phyloP scores from a whole-genome alignment of 73 alveolate genomes.

The Symbiodinium pilosum region DNA sequence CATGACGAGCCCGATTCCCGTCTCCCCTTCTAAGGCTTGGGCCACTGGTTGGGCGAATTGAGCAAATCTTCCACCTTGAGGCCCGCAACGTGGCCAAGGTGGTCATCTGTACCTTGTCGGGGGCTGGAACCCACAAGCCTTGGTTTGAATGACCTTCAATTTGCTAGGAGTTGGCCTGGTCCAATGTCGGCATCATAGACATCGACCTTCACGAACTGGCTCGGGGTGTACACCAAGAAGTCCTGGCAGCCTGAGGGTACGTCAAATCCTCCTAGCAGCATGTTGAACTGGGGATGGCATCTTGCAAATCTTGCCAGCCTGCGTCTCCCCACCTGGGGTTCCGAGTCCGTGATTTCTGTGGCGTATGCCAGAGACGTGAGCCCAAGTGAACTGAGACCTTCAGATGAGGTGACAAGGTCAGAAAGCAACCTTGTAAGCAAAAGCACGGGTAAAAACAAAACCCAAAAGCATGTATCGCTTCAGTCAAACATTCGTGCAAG shows the following conservation, averaged over 20 bases:
- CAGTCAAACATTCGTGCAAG: not conserved
- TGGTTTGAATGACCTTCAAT: too few species aligned
- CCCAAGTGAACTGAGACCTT: conserved; percentile 87
- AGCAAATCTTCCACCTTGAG: conserved; percentile 34
- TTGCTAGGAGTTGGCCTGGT: conserved; percentile 50
- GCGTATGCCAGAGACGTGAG: conserved; percentile 72
- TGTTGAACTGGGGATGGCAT: not conserved
- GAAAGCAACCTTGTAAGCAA: too few species aligned
- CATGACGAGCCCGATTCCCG: not conserved
- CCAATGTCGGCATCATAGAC: conserved; percentile 74
- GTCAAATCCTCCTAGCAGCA: not conserved
- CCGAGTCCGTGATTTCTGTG: conserved; percentile 60
- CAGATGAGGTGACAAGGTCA: not conserved
- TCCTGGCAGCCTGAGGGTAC: conserved; percentile 35
- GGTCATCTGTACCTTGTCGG: conserved; percentile 66
- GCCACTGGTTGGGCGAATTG: conserved; percentile 52
- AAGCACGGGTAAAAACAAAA: too few species aligned
- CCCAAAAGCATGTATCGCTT: not conserved
- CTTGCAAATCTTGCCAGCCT: not conserved
- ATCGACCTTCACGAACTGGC: conserved; percentile 90
- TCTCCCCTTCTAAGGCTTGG: not conserved
- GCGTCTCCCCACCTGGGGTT: conserved; percentile 84
- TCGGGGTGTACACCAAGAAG: conserved; percentile 87
- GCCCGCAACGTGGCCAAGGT: conserved; percentile 61
- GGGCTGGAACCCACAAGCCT: not conserved